Evolutionary conservation across 129 eudicot species (phyloP).

Genomic region (Saussurea involucrata): DNA sequence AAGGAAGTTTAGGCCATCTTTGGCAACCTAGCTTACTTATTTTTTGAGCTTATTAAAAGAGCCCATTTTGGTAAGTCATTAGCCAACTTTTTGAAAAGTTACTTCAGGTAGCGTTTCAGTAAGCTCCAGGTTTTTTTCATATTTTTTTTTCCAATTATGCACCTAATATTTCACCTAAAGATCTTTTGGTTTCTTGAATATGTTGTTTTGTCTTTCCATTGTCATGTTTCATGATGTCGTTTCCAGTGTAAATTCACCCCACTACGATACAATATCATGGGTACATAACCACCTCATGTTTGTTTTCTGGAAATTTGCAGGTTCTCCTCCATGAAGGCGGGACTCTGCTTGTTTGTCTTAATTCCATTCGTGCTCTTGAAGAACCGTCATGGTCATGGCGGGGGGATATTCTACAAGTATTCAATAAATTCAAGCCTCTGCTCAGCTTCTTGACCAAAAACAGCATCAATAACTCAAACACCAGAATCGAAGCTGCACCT

Average conservation of each 20-base stretch:
- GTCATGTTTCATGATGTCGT: background rate
- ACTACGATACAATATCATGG: background rate
- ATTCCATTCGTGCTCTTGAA: constrained; percentile 84
- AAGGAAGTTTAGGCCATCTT: background rate
- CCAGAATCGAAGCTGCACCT: constrained; percentile 56
- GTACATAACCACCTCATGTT: background rate
- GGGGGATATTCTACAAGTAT: constrained; percentile 44
- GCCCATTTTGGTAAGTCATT: background rate
- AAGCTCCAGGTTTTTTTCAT: background rate
- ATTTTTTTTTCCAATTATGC: background rate
- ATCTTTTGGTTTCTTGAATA: too few relatives aligned
- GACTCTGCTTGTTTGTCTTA: constrained; percentile 88
- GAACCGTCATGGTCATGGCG: constrained; percentile 90
- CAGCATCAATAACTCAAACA: background rate
- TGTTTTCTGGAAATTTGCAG: constrained; percentile 28
- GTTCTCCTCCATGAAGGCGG: constrained; percentile 98
- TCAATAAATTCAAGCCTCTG: constrained; percentile 34
- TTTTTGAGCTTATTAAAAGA: background rate
- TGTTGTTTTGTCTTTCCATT: background rate
- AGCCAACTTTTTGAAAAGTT: background rate
- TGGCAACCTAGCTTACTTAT: background rate
- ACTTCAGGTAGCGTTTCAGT: background rate
- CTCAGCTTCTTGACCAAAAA: constrained; percentile 29
- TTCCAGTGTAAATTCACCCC: background rate
- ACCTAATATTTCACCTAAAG: background rate